These are phyloP conservation scores for Fusarium concolor DNA, from an alignment of 2,329 filamentous ascomycete species.

Conservation along the genomic window DNA sequence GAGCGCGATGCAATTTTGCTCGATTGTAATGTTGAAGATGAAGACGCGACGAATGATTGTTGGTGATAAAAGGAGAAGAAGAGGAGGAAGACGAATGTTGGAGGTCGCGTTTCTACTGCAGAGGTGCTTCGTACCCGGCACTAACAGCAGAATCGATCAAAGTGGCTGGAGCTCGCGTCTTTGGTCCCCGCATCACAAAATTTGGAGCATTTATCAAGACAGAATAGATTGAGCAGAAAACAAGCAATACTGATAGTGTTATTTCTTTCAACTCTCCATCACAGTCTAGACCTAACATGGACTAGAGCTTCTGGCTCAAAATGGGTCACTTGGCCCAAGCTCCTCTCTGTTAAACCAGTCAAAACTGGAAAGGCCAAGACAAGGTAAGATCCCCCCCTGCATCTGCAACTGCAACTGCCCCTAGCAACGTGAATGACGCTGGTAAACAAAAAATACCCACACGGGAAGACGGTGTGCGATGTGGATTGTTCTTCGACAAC, in stretches of 20 bases:
- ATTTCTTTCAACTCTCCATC: conserved; percentile 14
- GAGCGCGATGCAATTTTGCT: conserved; percentile 1
- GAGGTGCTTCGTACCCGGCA: background rate
- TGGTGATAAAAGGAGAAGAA: conserved; percentile 19
- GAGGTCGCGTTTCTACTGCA: conserved; percentile 16
- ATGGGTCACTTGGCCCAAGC: conserved; percentile 36
- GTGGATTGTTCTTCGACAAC: conserved; percentile 56
- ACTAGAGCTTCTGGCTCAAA: background rate
- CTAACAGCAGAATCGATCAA: conserved; percentile 17
- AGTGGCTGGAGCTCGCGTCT: conserved; percentile 35
- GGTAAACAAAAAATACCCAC: conserved; percentile 51
- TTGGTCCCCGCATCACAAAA: conserved; percentile 1
- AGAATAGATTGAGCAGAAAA: conserved; percentile 11
- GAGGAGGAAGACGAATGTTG: conserved; percentile 10
- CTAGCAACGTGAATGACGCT: conserved; percentile 50
- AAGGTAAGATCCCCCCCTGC: conserved; percentile 33
- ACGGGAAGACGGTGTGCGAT: conserved; percentile 42
- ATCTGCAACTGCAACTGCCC: conserved; percentile 45
- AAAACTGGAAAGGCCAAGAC: conserved; percentile 16
- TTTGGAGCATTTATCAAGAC: conserved; percentile 2
- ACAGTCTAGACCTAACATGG: background rate
- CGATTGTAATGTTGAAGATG: background rate
- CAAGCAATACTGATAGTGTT: background rate
- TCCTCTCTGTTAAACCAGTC: conserved; percentile 23
- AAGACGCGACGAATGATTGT: conserved; percentile 7